phyloP scores from a whole-genome alignment of 192 early-diverging fungal species.

The Backusella parvicylindrica region DNA sequence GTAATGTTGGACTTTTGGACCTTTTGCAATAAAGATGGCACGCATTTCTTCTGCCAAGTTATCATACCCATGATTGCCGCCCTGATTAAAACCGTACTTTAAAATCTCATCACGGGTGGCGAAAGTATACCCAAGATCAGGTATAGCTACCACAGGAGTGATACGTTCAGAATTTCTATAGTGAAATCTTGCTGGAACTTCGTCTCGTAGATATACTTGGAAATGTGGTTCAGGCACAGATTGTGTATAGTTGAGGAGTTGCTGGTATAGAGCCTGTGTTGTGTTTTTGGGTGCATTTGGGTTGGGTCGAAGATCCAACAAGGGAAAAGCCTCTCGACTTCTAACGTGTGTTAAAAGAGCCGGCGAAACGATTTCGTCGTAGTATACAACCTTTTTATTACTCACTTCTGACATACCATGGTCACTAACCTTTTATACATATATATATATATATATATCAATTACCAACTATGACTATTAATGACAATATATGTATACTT shows the following conservation, averaged over 20 bases:
- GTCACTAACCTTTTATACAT: neutral
- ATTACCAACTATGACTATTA: neutral
- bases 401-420: conserved; percentile 7
- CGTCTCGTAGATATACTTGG: conserved; percentile 66
- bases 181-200: conserved; percentile 71
- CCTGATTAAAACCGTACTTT: conserved; percentile 16
- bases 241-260: conserved; percentile 43
- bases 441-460: neutral
- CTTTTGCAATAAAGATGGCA: conserved; percentile 79
- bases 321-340: conserved; percentile 57
- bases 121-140: conserved; percentile 64
- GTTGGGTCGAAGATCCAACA: conserved; percentile 62
- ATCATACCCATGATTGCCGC: conserved; percentile 87
- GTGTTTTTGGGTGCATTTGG: conserved; percentile 31
- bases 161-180: conserved; percentile 66
- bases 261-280: conserved; percentile 45
- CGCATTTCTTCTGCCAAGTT: conserved; percentile 73
- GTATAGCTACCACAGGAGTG: conserved; percentile 68
- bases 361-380: conserved; percentile 57
- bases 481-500: neutral
- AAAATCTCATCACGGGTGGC: conserved; percentile 34
- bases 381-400: conserved; percentile 46
- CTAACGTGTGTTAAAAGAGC: conserved; percentile 37
- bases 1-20: conserved; percentile 41
- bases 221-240: conserved; percentile 34